A percentile compares a stretch with the other conserved stretches of the same genome.
These are phyloP conservation scores for Saprolegnia parasitica DNA, from an alignment of 352 stramenopile genomes.

Conservation along the genomic window DNA sequence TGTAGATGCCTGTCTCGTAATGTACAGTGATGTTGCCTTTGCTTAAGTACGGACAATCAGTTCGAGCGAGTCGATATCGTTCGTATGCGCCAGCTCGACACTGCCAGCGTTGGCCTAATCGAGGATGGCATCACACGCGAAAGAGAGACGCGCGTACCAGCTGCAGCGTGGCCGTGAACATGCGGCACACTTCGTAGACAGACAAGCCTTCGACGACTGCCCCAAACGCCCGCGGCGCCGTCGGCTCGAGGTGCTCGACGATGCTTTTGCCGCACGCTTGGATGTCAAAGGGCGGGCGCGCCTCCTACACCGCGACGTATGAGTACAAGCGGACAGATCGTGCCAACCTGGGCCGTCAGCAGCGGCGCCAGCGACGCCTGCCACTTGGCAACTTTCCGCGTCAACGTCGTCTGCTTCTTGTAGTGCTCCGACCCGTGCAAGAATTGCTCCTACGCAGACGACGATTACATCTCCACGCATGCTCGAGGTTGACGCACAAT, in stretches of 20 bases:
- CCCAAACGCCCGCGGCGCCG: not conserved
- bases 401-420: slow-evolving; percentile 14
- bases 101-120: slow-evolving; percentile 16
- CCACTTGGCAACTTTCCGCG: slow-evolving; percentile 13
- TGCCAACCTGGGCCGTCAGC: not conserved
- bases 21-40: not conserved
- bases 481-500: slow-evolving; percentile 22
- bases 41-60: not conserved
- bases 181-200: slow-evolving; percentile 25
- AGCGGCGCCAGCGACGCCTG: slow-evolving; percentile 10
- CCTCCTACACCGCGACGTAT: not conserved
- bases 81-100: slow-evolving; percentile 14
- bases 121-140: not conserved
- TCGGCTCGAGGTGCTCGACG: not conserved
- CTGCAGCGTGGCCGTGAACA: slow-evolving; percentile 25
- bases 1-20: not conserved
- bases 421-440: slow-evolving; percentile 23
- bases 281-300: slow-evolving; percentile 23
- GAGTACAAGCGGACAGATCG: not conserved
- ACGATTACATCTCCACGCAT: not conserved
- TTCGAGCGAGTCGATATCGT: slow-evolving; percentile 14
- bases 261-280: slow-evolving; percentile 12
- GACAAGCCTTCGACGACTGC: slow-evolving; percentile 9
- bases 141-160: slow-evolving; percentile 3
- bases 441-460: slow-evolving; percentile 25